Evolutionary conservation across 2,329 filamentous ascomycete species (phyloP).

Genomic region (Arthroderma uncinatum): DNA sequence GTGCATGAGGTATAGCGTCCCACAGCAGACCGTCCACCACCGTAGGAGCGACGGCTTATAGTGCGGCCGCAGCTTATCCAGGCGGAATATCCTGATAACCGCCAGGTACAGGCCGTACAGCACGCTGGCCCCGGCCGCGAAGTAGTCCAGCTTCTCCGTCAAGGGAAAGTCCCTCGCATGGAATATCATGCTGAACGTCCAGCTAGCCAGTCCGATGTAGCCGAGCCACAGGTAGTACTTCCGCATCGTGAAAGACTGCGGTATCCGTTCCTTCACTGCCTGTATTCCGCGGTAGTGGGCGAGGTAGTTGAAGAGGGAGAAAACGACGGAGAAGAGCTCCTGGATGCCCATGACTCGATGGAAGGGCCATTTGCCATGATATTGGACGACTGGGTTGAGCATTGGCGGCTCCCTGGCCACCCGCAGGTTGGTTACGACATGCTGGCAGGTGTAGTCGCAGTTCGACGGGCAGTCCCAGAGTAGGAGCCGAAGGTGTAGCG

Average conservation of each 20-base stretch:
- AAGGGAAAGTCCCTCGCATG: slow-evolving; percentile 75
- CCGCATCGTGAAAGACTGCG: slow-evolving; percentile 60
- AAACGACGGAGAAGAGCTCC: slow-evolving; percentile 86
- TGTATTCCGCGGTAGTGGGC: slow-evolving; percentile 70
- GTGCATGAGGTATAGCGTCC: slow-evolving; percentile 60
- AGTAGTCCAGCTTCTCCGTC: slow-evolving; percentile 95
- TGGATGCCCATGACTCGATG: slow-evolving; percentile 81
- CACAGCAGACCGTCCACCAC: slow-evolving; percentile 65
- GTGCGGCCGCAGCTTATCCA: slow-evolving; percentile 50
- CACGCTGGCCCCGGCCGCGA: slow-evolving; percentile 79
- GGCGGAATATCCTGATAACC: slow-evolving; percentile 67
- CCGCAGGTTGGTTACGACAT: slow-evolving; percentile 69
- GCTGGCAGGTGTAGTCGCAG: slow-evolving; percentile 97
- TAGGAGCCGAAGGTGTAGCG: slow-evolving; percentile 72
- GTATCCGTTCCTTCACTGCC: slow-evolving; percentile 59
- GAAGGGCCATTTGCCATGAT: slow-evolving; percentile 99
- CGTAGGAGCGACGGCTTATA: slow-evolving; percentile 48
- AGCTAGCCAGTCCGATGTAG: slow-evolving; percentile 69
- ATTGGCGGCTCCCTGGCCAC: slow-evolving; percentile 53
- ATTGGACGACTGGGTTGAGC: slow-evolving; percentile 65
- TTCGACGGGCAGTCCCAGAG: slow-evolving; percentile 87
- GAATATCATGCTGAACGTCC: slow-evolving; percentile 83
- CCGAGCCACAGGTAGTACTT: slow-evolving; percentile 72
- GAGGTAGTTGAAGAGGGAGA: slow-evolving; percentile 81
- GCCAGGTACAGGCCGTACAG: slow-evolving; percentile 86